Evolutionary conservation across 2,329 filamentous ascomycete species (phyloP), one percentile per base, ranked within the genome.

Genomic region (Stemphylium beticola): DNA sequence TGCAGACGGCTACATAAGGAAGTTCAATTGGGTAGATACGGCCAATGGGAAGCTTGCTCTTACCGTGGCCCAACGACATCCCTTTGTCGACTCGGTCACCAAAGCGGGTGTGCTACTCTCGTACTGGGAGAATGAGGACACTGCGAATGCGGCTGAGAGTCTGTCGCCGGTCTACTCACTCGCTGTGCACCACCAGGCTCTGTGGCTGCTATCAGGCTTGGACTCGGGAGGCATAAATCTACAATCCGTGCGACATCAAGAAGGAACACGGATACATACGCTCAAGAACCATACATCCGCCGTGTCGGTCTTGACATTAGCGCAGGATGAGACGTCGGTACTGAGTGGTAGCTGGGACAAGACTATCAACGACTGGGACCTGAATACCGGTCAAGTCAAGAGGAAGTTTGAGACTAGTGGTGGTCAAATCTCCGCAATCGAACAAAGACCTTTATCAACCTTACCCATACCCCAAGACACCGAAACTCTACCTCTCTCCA

Each of bases 81-180:
- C 95, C 0, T 99, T 98, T 68, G 95, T 99, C 36, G 95, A 99
- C 73, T 96, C 91, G 66, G 95, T 99, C 38, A 91, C 92, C 51
- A 99, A 99, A 76, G 93, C 93, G 2, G 95, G 93, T 1, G 91
- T 96, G 5, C 79, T 98, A 44, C 88, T 97, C 84, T 96, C 91
- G 46, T 99, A 99, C 75, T 99, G 95, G 95, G 95, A 97, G 75
- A 99, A 98, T 68, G 93, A 97, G 73, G 93, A 99, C 71, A 85
- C 86, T 2, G 77, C 78, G 40, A 72, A 76, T 1, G 80, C 91
- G 3, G 78, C 85, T 20, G 77, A 84, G 22, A 66, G 37, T 4
- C 77, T 93, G n/a, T 96, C 92, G 9, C 92, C 95, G 0, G 93
- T 99, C 0, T 99, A 99, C 75, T 96, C 93, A 6, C 81, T 99